These are phyloP conservation scores for Articulospora tetracladia DNA, from an alignment of 495 filamentous ascomycete species.

Conservation along the genomic window DNA sequence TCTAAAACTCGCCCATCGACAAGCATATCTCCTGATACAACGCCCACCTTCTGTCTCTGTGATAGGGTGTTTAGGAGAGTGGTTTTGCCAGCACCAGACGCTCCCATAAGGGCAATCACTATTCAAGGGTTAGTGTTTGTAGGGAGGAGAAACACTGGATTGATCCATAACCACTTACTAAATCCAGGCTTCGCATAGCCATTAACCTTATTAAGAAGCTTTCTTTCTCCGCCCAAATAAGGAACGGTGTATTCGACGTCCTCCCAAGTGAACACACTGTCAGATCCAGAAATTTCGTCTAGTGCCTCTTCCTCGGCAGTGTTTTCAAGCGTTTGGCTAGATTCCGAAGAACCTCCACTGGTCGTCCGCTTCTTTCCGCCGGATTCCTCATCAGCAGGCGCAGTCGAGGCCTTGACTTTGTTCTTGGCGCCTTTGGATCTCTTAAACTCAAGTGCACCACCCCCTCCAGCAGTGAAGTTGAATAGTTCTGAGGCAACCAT, in stretches of 20 bases:
- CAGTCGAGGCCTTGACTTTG: constrained; percentile 37
- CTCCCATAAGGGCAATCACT: constrained; percentile 75
- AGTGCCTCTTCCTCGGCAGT: constrained; percentile 50
- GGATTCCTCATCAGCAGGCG: constrained; percentile 45
- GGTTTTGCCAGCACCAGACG: constrained; percentile 80
- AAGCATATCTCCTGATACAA: constrained; percentile 69
- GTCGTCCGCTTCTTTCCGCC: constrained; percentile 17
- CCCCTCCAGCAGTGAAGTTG: constrained; percentile 37
- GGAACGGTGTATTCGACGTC: constrained; percentile 71
- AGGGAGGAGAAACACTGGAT: not conserved
- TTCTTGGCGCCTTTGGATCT: constrained; percentile 56
- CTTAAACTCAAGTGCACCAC: constrained; percentile 44
- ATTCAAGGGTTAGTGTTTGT: not conserved
- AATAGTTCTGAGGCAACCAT: constrained; percentile 54
- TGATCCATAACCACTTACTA: constrained; percentile 18
- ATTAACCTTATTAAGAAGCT: constrained; percentile 63
- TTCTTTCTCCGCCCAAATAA: constrained; percentile 62
- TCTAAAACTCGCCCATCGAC: constrained; percentile 71
- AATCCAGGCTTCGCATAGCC: constrained; percentile 76
- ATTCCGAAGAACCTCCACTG: constrained; percentile 19
- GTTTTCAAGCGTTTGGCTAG: constrained; percentile 11
- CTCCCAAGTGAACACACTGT: constrained; percentile 69
- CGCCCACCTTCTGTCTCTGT: constrained; percentile 70
- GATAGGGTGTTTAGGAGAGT: constrained; percentile 72
- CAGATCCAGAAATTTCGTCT: constrained; percentile 43